Conservation (phyloP, 176 grass and related monocot genomes). For the Eremochloa ophiuroides region DNA sequence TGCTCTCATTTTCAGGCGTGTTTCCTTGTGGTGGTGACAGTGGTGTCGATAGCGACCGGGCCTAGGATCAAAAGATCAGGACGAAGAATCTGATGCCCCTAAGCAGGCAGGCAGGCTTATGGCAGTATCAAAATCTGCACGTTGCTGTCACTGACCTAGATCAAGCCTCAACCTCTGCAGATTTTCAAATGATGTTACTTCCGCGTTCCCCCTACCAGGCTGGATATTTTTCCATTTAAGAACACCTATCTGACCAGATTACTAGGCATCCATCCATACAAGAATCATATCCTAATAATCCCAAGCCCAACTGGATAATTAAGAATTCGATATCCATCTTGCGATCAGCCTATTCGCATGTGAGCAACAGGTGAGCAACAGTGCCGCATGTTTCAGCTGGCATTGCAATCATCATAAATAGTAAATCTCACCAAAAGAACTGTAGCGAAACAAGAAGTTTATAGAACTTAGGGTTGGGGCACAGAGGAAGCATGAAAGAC, state of each 20-base stretch:
- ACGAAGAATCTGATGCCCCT: constrained; percentile 25
- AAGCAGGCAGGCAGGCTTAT: neutral
- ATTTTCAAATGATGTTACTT: constrained; percentile 3
- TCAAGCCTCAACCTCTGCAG: neutral
- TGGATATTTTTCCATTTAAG: constrained; percentile 18
- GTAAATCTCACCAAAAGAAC: neutral
- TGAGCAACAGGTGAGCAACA: constrained; percentile 1
- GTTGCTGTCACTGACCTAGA: constrained; percentile 19
- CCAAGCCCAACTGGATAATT: neutral
- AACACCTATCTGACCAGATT: neutral
- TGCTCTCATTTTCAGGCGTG: neutral
- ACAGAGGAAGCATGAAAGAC: neutral
- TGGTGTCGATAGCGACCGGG: constrained; percentile 17
- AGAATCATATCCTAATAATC: neutral
- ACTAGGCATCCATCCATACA: neutral
- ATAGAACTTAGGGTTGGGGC: neutral
- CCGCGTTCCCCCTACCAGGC: neutral
- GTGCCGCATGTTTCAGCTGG: neutral
- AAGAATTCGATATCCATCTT: neutral
- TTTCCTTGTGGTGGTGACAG: neutral
- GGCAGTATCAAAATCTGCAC: neutral
- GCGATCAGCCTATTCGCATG: too few species aligned
- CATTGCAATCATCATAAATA: neutral
- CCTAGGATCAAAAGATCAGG: constrained; percentile 21
- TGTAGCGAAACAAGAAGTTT: neutral